Percentiles rank a stretch among this genome's conserved stretches.
These are phyloP conservation scores for Quercus cerris DNA, from an alignment of 306 rosid genomes.

Conservation along the genomic window DNA sequence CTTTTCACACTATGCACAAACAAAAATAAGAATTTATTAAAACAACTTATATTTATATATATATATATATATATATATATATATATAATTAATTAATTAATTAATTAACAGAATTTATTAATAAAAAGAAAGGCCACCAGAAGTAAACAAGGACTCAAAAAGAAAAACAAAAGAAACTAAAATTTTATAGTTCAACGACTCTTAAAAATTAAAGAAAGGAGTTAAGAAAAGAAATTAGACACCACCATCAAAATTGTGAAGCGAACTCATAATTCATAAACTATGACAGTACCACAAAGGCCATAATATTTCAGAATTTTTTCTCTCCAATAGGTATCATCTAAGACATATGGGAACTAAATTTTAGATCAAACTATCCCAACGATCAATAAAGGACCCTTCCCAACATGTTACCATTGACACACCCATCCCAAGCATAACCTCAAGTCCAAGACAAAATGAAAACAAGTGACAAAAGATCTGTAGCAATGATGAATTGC, in stretches of 20 bases:
- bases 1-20: not conserved
- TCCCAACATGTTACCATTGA: too few species aligned
- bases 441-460: too few species aligned
- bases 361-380: too few species aligned
- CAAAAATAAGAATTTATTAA: not conserved
- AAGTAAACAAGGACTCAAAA: not conserved
- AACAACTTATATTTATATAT: too few species aligned
- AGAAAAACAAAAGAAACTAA: not conserved
- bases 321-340: not conserved
- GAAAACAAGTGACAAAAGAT: too few species aligned
- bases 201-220: not conserved
- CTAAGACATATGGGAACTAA: too few species aligned
- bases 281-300: not conserved
- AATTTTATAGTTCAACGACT: not conserved
- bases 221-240: not conserved
- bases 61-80: too few species aligned
- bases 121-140: not conserved
- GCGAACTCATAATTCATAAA: not conserved
- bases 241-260: not conserved
- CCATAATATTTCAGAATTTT: not conserved
- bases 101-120: too few species aligned
- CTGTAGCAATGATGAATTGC: too few species aligned
- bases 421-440: too few species aligned
- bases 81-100: too few species aligned
- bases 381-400: too few species aligned